These are phyloP conservation scores for Colletotrichum simmondsii DNA, from an alignment of 2,329 filamentous ascomycete genomes.

Conservation along the genomic window DNA sequence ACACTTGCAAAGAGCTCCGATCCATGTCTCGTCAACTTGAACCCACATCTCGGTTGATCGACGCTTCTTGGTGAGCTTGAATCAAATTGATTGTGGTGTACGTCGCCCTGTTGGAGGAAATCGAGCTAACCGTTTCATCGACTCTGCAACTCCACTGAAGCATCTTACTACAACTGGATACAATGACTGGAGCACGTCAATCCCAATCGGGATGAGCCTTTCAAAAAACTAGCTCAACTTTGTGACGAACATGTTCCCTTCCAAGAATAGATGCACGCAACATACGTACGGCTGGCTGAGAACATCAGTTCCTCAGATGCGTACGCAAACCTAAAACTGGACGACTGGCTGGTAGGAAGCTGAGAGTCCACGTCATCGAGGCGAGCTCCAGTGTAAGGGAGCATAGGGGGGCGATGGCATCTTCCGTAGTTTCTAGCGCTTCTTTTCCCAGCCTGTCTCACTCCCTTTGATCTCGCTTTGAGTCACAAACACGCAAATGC, in stretches of 20 bases:
- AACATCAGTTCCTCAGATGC: no score
- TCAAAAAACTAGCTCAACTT: neutral
- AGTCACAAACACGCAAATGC: constrained; percentile 3
- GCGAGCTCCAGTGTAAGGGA: neutral
- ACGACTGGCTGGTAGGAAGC: neutral
- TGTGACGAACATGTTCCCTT: constrained; percentile 21
- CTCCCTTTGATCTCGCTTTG: neutral
- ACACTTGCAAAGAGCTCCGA: neutral
- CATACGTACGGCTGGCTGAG: neutral
- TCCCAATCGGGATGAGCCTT: neutral
- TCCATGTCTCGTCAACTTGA: neutral
- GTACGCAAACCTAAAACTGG: no score
- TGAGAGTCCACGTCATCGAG: constrained; percentile 18
- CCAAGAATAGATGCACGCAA: constrained; percentile 16
- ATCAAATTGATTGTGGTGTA: constrained; percentile 27
- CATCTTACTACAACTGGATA: neutral
- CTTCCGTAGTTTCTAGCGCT: neutral
- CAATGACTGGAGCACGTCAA: neutral
- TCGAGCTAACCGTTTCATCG: constrained; percentile 23
- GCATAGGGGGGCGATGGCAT: neutral
- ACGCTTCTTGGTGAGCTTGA: constrained; percentile 5
- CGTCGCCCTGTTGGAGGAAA: constrained; percentile 7
- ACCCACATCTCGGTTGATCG: constrained; percentile 23
- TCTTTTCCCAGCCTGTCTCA: neutral
- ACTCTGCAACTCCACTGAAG: constrained; percentile 1